These are phyloP conservation scores for Diaporthe sp. DNA, from an alignment of 2,329 filamentous ascomycete species.

Conservation along the genomic window DNA sequence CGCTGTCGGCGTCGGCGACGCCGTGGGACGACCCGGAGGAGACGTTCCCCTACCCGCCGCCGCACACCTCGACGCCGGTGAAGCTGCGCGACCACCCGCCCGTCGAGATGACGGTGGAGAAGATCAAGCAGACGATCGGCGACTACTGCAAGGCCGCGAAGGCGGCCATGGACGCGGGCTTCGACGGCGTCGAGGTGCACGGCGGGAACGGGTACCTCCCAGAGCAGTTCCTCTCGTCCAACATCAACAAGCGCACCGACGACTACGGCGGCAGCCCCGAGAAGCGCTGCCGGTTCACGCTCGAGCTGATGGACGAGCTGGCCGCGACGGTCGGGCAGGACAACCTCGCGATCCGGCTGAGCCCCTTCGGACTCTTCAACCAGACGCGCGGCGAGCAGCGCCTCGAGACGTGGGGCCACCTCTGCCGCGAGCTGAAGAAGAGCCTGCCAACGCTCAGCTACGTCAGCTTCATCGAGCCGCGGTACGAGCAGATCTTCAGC, in stretches of 20 bases:
- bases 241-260: constrained; percentile 64
- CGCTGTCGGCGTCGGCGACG: constrained; percentile 25
- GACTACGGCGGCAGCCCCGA: constrained; percentile 65
- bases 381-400: constrained; percentile 60
- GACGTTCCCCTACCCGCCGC: constrained; percentile 25
- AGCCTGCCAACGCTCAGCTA: constrained; percentile 61
- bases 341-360: constrained; percentile 61
- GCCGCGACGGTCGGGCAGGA: constrained; percentile 60
- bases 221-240: constrained; percentile 66
- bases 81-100: constrained; percentile 30
- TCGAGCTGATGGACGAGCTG: constrained; percentile 64
- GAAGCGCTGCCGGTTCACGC: constrained; percentile 61
- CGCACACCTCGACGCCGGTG: constrained; percentile 15
- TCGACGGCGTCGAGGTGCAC: constrained; percentile 55
- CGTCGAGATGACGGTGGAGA: constrained; percentile 49
- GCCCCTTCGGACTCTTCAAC: constrained; percentile 66
- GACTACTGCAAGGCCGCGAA: constrained; percentile 46
- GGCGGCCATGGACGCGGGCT: constrained; percentile 64
- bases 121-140: constrained; percentile 49
- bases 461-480: constrained; percentile 66
- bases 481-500: constrained; percentile 50
- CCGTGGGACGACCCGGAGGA: constrained; percentile 29
- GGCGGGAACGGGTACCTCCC: constrained; percentile 53
- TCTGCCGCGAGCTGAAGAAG: constrained; percentile 59
- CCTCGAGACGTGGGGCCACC: constrained; percentile 64